Base-by-base conservation (phyloP, 306 rosid genomes). In the Vigna angularis region DNA sequence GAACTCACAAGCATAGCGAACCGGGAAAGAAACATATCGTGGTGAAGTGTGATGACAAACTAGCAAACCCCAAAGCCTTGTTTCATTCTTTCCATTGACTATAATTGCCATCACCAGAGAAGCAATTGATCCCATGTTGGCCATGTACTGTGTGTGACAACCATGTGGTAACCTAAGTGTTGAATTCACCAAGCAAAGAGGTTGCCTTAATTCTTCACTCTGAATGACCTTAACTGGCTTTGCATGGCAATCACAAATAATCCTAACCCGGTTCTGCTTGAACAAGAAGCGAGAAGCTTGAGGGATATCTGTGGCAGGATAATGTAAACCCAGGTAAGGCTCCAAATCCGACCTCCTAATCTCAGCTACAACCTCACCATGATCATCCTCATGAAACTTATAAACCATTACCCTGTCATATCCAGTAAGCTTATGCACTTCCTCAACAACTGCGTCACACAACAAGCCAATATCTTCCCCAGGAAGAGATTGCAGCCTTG, bases 331-430 rank as follows among this genome's bases (percentile, higher is more conserved):
- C 47, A 91, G 81, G 49, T 86, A 94, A 3, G 98, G 85, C 36
- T 90, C 98, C 24, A 94, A 89, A 81, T 90, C 96, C 0, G 85
- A 78, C 84, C 90, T 87, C 63, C 90, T 87, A 69, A 87, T 88
- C 78, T 94, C 97, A 34, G 97, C 83, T n/a, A 94, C 81, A 69
- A 94, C 93, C 78, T 94, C 97, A 42, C 98, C 98, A 59, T 94
- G 98, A 61, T 90, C 97, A 80, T 91, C 98, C 5, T 91, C 93
- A 53, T 90, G 96, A 73, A 93, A 91, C 85, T 79, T 91, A 57
- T 91, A 93, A n/a, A 90, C 91, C 97, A 93, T 91, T 51, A 91
- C 97, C 76, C 98, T 87, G 11, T 91, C 97, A 79, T 91, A 93
- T 16, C 97, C 96, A 3, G 98, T 91, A 30, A 91, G 91, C 83